phyloP scores from a whole-genome alignment of 805 yeast genomes.

The Ogataea naganishii region DNA sequence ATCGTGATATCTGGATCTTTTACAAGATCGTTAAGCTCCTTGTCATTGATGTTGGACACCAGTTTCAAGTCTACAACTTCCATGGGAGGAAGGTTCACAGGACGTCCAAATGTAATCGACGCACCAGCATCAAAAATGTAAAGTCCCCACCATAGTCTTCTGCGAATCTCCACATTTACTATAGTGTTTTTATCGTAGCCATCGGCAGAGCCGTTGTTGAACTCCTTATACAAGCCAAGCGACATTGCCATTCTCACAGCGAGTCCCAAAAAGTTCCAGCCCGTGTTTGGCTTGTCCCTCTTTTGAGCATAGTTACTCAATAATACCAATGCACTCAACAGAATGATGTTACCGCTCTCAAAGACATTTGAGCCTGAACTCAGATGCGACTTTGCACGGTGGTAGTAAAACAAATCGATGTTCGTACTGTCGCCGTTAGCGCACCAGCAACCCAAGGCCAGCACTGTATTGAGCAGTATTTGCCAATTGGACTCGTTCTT shows the following conservation, averaged over 20 bases:
- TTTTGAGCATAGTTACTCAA: constrained; percentile 56
- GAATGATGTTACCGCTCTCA: constrained; percentile 50
- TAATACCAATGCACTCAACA: constrained; percentile 43
- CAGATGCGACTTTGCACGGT: constrained; percentile 38
- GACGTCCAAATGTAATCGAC: constrained; percentile 58
- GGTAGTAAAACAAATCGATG: constrained; percentile 47
- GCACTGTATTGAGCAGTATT: constrained; percentile 43
- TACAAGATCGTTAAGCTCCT: constrained; percentile 21
- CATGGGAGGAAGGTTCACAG: constrained; percentile 41
- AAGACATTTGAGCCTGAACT: constrained; percentile 33
- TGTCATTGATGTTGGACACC: constrained; percentile 44
- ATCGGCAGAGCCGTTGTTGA: constrained; percentile 11
- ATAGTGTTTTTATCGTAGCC: constrained; percentile 24
- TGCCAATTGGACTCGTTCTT: constrained; percentile 41
- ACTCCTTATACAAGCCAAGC: constrained; percentile 52
- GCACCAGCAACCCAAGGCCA: constrained; percentile 69
- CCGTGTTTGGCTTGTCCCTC: constrained; percentile 58
- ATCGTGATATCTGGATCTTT: constrained; percentile 10
- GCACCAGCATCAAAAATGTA: constrained; percentile 58
- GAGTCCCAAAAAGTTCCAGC: constrained; percentile 59
- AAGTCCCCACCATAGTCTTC: constrained; percentile 63
- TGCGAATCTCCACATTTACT: constrained; percentile 42
- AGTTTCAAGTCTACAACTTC: constrained; percentile 38
- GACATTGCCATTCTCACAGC: constrained; percentile 62
- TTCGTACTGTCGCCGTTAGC: constrained; percentile 43